Evolutionary conservation across 2,329 filamentous ascomycete genomes (phyloP).

Genomic region (Ophiostoma fasciatum): DNA sequence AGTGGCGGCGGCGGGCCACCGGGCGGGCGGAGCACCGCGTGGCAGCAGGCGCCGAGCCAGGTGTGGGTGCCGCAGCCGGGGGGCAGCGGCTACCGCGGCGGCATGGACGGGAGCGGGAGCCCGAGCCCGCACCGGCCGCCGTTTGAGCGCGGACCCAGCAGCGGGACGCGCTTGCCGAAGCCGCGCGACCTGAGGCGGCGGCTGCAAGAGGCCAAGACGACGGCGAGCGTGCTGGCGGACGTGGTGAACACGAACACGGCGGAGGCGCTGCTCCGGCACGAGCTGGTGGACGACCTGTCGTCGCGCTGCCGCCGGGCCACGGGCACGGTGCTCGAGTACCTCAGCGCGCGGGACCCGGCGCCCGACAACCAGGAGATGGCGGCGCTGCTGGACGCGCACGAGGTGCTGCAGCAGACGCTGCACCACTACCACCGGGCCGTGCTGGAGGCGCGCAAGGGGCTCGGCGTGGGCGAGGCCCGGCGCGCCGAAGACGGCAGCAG

Average conservation of each 20-base stretch:
- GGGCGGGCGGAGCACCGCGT: no score
- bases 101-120: no score
- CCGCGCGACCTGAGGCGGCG: slow-evolving; percentile 66
- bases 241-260: slow-evolving; percentile 75
- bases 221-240: slow-evolving; percentile 82
- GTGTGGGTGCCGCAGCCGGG: slow-evolving; percentile 3
- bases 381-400: slow-evolving; percentile 85
- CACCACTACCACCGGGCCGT: slow-evolving; percentile 76
- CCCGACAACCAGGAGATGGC: slow-evolving; percentile 93
- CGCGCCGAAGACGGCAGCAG: slow-evolving; percentile 17
- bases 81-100: neutral
- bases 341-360: slow-evolving; percentile 59
- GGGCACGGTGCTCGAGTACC: slow-evolving; percentile 72
- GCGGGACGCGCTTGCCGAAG: slow-evolving; percentile 38
- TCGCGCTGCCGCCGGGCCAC: slow-evolving; percentile 73
- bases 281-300: slow-evolving; percentile 85
- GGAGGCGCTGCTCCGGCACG: slow-evolving; percentile 60
- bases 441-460: slow-evolving; percentile 43
- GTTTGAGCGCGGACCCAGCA: slow-evolving; percentile 30
- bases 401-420: slow-evolving; percentile 69
- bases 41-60: no score
- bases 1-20: no score
- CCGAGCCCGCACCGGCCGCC: slow-evolving; percentile 26
- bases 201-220: slow-evolving; percentile 80
- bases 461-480: slow-evolving; percentile 23